Base-by-base conservation (phyloP, 2,329 filamentous ascomycete species). In the Pseudogymnoascus sp. region DNA sequence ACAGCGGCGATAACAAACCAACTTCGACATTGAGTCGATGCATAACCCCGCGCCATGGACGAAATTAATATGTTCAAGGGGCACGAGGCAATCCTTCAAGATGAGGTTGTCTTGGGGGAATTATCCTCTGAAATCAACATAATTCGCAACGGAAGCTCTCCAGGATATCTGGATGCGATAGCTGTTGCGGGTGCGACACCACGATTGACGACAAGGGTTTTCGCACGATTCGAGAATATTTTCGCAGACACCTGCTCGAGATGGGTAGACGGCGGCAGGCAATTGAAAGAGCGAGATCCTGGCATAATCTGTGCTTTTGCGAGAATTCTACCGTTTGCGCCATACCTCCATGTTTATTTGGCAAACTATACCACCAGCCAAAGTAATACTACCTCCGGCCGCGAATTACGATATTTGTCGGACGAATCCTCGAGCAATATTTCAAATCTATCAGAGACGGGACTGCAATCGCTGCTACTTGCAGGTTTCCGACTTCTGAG, bases 161-260 rank as follows among this genome's bases (percentile, higher is more conserved):
- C 82, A 67, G 81, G 83, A 71, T 87, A 92, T 74, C 82, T 95
- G 41, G 84, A 91, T 73, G 83, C 84, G 68, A 79, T 95, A 70
- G 83, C 90, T 68, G 78, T 82, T 69, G 83, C 86, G 64, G 85
- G 90, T 63, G 82, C 96, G 71, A 80, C 85, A 69, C 81, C 89
- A 68, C 78, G 80, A 75, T 82, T 85, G 73, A 93, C 91, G 69
- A 85, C 91, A 71, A 79, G 79, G 62, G 78, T 96, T 71, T 92
- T 94, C 71, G 79, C 83, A 67, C 82, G 89, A 70, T 92, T 92
- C 74, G 86, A 90, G 72, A 78, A 82, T 65, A 77, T 92, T 41
- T 90, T 94, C 70, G 84, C 91, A 68, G 92, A 97, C 74, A 80
- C 95, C 59, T 91, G 89, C 75, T 89, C 91, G 65, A 81, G 89